Conservation (phyloP, 2,329 filamentous ascomycete species). For the Neobulgaria alba region DNA sequence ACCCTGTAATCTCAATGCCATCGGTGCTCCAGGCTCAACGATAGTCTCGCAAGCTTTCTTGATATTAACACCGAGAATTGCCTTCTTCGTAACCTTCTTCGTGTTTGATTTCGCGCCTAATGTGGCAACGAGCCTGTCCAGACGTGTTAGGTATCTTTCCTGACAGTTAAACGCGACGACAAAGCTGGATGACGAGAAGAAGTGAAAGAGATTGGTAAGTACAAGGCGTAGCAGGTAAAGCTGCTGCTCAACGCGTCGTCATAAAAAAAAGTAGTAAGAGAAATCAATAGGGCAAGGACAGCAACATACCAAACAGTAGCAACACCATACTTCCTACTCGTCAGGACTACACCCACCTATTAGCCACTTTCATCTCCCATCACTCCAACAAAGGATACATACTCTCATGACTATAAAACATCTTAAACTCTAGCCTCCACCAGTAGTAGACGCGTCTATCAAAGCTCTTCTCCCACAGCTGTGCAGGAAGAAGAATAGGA, state of each 20-base stretch:
- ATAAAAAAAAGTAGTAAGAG: constrained; percentile 2
- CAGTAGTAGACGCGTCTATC: too few relatives aligned
- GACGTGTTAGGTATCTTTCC: background rate
- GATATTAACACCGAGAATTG: constrained; percentile 82
- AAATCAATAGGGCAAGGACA: background rate
- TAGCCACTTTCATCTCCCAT: background rate
- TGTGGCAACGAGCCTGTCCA: constrained; percentile 77
- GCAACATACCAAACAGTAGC: constrained; percentile 78
- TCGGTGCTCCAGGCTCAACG: constrained; percentile 71
- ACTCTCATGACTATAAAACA: constrained; percentile 98
- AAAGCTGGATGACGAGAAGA: too few relatives aligned
- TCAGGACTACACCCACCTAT: constrained; percentile 51
- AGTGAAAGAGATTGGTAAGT: too few relatives aligned
- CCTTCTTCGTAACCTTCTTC: constrained; percentile 71
- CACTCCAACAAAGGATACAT: constrained; percentile 31
- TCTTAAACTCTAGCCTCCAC: too few relatives aligned
- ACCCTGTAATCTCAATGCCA: constrained; percentile 83
- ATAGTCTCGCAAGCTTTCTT: constrained; percentile 85
- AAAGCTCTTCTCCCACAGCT: too few relatives aligned
- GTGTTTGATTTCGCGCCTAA: constrained; percentile 64
- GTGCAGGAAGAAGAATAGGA: too few relatives aligned
- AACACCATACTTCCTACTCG: constrained; percentile 79
- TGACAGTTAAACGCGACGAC: too few relatives aligned
- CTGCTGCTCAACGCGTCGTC: too few relatives aligned
- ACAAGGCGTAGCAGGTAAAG: too few relatives aligned